These are phyloP conservation scores for Alternaria arborescens DNA, from an alignment of 2,329 filamentous ascomycete genomes.

Conservation along the genomic window DNA sequence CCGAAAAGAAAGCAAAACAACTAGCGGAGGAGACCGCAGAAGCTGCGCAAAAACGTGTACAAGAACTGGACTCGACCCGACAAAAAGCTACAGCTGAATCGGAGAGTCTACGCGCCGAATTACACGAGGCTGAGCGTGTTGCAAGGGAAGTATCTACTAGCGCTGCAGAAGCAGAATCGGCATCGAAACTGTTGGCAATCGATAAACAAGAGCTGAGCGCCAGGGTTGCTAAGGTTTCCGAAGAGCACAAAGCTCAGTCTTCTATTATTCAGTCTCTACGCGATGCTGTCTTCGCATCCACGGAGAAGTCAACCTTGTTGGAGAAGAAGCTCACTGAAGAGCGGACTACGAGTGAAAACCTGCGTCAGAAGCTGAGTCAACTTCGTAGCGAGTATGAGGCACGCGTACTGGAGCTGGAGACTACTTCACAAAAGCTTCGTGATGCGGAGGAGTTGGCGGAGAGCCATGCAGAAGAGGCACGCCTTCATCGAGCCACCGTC, in stretches of 20 bases:
- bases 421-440: conserved; percentile 74
- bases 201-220: conserved; percentile 81
- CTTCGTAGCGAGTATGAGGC: conserved; percentile 86
- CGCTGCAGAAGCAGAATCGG: conserved; percentile 77
- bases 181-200: conserved; percentile 78
- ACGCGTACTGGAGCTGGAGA: conserved; percentile 78
- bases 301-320: conserved; percentile 76
- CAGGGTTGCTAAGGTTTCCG: conserved; percentile 72
- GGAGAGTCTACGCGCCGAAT: conserved; percentile 83
- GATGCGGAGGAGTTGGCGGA: conserved; percentile 90
- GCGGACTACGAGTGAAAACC: conserved; percentile 73
- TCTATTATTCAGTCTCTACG: conserved; percentile 78
- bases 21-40: conserved; percentile 88
- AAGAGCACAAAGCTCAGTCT: conserved; percentile 73
- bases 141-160: conserved; percentile 83
- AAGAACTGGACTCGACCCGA: conserved; percentile 83
- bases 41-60: conserved; percentile 82
- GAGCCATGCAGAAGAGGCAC: conserved; percentile 85
- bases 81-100: conserved; percentile 85
- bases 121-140: conserved; percentile 80
- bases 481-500: conserved; percentile 83
- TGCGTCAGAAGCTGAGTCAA: conserved; percentile 78
- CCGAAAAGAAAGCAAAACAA: conserved; percentile 81
- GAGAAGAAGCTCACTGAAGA: conserved; percentile 88
- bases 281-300: conserved; percentile 79